Base-by-base conservation (phyloP, 257 asterid genomes). In the Galeopsis tetrahit region DNA sequence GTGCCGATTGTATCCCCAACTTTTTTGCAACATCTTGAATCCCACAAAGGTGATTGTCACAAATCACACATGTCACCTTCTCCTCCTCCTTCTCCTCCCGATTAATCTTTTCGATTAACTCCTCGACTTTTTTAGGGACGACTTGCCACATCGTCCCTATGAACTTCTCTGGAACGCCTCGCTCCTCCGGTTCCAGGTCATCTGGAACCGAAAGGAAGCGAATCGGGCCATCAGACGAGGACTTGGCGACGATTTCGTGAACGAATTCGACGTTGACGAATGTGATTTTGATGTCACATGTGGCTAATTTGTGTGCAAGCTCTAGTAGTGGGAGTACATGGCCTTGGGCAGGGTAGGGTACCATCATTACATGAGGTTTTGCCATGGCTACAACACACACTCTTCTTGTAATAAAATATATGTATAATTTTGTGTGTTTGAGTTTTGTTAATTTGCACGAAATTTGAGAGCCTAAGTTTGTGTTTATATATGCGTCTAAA, bases 271-370 rank as follows among this genome's bases (percentile, higher is more conserved):
- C 77, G 79, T 72, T 84, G 0, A 80, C 86, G 55, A 89, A 87
- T 9, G 90, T 84, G 74, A 83, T 35, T 33, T 52, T 83, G 61
- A 82, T 46, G 14, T 46, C 43, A 32, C 84, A 85, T n/a, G 74
- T 61, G 75, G 79, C 87, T 53, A 89, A 46, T 68, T 76, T 39
- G 7, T 78, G 81, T 1, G 87, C 90, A 2, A 89, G 77, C 42
- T 82, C 80, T 74, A 84, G 56, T 13, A 84, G 43, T 2, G 96
- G 90, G 35, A 81, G 82, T 17, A 85, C 85, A 67, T 87, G 96
- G 43, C 96, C 94, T 73, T 75, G 91, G 31, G 49, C 77, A 7
- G 96, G 96, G 11, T 70, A 78, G 15, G 92, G 89, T n/a, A 85
- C 77, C 75, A 84, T 69, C 36, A 85, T 39, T 13, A 87, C 82